phyloP scores from a whole-genome alignment of 2,329 filamentous ascomycete genomes.

The Thelonectria rubi region DNA sequence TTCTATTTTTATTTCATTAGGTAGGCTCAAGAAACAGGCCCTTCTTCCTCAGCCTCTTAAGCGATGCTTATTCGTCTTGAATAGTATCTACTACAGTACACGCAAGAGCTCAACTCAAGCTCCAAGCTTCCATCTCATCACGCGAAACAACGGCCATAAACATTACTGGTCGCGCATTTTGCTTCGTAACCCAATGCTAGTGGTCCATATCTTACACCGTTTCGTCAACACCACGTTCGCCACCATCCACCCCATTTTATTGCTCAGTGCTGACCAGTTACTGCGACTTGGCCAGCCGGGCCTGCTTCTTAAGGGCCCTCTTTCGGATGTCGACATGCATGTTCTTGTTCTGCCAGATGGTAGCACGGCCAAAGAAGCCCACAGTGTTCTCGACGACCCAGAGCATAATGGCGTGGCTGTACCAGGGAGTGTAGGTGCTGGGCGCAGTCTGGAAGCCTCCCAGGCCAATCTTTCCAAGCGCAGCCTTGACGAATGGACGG shows the following conservation, averaged over 20 bases:
- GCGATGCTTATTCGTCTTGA: too few species aligned
- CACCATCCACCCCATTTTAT: background rate
- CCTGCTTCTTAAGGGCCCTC: conserved; percentile 84
- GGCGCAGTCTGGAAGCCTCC: conserved; percentile 82
- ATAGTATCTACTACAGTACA: too few species aligned
- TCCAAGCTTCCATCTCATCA: background rate
- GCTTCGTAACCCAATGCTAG: background rate
- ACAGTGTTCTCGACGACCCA: conserved; percentile 75
- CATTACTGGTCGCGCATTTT: too few species aligned
- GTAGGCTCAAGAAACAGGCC: too few species aligned
- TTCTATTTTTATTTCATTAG: too few species aligned
- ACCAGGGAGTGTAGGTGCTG: conserved; percentile 90
- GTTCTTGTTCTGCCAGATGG: conserved; percentile 61
- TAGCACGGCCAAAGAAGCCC: conserved; percentile 58
- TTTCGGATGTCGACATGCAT: conserved; percentile 88
- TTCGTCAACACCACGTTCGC: background rate
- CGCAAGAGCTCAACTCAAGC: too few species aligned
- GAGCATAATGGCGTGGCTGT: conserved; percentile 89
- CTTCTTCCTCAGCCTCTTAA: too few species aligned
- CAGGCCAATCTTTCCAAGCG: conserved; percentile 82
- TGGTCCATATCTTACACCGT: background rate
- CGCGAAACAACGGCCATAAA: too few species aligned
- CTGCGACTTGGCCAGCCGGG: conserved; percentile 79
- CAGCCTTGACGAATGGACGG: conserved; percentile 80
- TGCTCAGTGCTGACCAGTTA: conserved; percentile 27